phyloP scores from a whole-genome alignment of 345 rosid species.

The Pistacia atlantica region DNA sequence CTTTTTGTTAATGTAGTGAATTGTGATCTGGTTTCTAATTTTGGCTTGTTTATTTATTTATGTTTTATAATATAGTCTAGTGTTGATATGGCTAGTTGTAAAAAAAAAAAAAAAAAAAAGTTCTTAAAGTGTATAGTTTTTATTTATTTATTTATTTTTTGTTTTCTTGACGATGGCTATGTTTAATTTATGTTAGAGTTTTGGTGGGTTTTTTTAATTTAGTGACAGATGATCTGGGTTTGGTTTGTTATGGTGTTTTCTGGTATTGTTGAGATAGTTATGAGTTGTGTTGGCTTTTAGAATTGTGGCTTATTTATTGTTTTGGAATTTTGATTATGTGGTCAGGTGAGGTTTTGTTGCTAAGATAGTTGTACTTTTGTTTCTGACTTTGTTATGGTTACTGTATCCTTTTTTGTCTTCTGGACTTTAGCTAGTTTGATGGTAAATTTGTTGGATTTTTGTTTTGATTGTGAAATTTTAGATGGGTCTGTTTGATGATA shows the following conservation, averaged over 20 bases:
- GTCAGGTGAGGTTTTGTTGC: not conserved
- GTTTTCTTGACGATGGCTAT: not conserved
- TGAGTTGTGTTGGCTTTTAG: not conserved
- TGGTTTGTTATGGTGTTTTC: conserved; percentile 4
- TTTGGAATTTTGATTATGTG: too few relatives aligned
- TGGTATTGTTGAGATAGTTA: not conserved
- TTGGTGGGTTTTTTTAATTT: conserved; percentile 4
- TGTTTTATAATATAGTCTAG: too few relatives aligned
- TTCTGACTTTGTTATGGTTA: not conserved
- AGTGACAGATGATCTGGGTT: not conserved
- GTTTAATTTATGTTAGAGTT: not conserved
- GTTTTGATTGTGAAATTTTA: not conserved
- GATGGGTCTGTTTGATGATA: not conserved
- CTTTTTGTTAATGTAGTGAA: not conserved
- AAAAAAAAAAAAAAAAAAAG: too few relatives aligned
- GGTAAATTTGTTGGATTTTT: not conserved
- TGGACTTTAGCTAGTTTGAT: not conserved
- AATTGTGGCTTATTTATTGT: not conserved
- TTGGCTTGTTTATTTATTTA: too few relatives aligned
- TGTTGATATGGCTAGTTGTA: too few relatives aligned
- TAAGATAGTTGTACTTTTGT: not conserved
- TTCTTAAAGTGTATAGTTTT: not conserved
- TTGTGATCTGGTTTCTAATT: too few relatives aligned
- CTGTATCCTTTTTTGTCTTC: not conserved
- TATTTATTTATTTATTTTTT: not conserved